Evolutionary conservation across 192 early-diverging fungal genomes (phyloP).

Genomic region (Spizellomyces sp.): DNA sequence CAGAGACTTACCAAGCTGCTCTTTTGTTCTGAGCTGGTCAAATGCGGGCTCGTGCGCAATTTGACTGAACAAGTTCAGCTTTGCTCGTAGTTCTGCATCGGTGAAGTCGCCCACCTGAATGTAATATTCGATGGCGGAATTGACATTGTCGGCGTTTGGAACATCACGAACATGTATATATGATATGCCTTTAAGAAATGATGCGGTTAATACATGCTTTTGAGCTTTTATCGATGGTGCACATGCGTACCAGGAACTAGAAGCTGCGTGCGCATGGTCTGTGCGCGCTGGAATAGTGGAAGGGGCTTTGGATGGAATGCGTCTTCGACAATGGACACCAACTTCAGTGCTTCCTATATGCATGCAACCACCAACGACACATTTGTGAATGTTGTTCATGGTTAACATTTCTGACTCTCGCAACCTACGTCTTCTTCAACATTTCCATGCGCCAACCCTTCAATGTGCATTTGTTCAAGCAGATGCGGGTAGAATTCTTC

Average conservation of each 20-base stretch:
- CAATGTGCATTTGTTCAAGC: conserved; percentile 69
- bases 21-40: conserved; percentile 90
- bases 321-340: conserved; percentile 60
- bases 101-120: conserved; percentile 76
- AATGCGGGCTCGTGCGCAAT: conserved; percentile 90
- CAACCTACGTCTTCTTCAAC: conserved; percentile 46
- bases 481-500: conserved; percentile 75
- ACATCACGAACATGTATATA: conserved; percentile 54
- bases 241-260: conserved; percentile 45
- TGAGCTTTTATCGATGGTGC: not conserved
- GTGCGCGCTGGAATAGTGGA: conserved; percentile 51
- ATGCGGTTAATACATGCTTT: not conserved
- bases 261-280: conserved; percentile 56
- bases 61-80: conserved; percentile 74
- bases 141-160: conserved; percentile 79
- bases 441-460: conserved; percentile 90
- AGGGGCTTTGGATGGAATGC: conserved; percentile 64
- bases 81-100: conserved; percentile 64
- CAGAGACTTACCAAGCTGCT: conserved; percentile 43
- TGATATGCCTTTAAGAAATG: conserved; percentile 39
- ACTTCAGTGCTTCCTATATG: conserved; percentile 58
- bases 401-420: not conserved
- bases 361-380: not conserved
- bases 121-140: conserved; percentile 86
- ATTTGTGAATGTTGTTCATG: not conserved